A percentile compares a stretch with the other conserved stretches of the same genome.
Evolutionary conservation across 2,329 filamentous ascomycete genomes (phyloP).

Genomic region (Pochonia chlamydosporia): DNA sequence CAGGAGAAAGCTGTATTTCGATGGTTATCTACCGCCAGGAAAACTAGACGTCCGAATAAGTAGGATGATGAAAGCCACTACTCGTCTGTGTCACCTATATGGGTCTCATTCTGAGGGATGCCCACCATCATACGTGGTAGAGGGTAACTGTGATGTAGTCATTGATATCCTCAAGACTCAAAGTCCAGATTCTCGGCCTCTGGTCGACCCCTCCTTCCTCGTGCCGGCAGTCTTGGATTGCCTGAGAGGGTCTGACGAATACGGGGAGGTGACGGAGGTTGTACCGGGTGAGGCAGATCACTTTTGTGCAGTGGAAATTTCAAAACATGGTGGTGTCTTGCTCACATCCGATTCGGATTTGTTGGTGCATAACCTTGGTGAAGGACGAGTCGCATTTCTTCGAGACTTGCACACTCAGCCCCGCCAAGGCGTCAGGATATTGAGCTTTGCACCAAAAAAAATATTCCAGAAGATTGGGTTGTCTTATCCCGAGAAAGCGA

Average conservation of each 20-base stretch:
- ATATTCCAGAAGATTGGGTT: slow-evolving; percentile 40
- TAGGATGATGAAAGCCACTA: slow-evolving; percentile 53
- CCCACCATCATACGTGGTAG: slow-evolving; percentile 14
- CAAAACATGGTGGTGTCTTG: slow-evolving; percentile 47
- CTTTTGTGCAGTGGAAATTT: slow-evolving; percentile 66
- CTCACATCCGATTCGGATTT: slow-evolving; percentile 87
- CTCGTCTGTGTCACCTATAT: slow-evolving; percentile 44
- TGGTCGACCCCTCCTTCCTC: slow-evolving; percentile 60
- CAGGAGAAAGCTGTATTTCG: slow-evolving; percentile 68
- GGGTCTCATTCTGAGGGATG: slow-evolving; percentile 24
- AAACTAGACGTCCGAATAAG: slow-evolving; percentile 60
- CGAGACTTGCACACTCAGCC: slow-evolving; percentile 48
- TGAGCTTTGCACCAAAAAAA: slow-evolving; percentile 24
- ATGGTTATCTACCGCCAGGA: slow-evolving; percentile 66
- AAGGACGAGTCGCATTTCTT: slow-evolving; percentile 63
- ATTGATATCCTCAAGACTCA: slow-evolving; percentile 20
- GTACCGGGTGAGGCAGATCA: slow-evolving; percentile 82
- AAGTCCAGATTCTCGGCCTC: slow-evolving; percentile 23
- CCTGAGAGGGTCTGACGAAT: slow-evolving; percentile 41
- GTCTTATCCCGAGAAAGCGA: slow-evolving; percentile 18
- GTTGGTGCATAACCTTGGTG: slow-evolving; percentile 64
- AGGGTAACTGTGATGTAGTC: slow-evolving; percentile 6
- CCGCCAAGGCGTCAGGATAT: slow-evolving; percentile 17
- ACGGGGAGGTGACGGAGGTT: slow-evolving; percentile 42
- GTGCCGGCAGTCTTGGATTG: slow-evolving; percentile 73